These are phyloP conservation scores for Blastocystis sp. DNA, from an alignment of 352 stramenopile species.

Conservation along the genomic window DNA sequence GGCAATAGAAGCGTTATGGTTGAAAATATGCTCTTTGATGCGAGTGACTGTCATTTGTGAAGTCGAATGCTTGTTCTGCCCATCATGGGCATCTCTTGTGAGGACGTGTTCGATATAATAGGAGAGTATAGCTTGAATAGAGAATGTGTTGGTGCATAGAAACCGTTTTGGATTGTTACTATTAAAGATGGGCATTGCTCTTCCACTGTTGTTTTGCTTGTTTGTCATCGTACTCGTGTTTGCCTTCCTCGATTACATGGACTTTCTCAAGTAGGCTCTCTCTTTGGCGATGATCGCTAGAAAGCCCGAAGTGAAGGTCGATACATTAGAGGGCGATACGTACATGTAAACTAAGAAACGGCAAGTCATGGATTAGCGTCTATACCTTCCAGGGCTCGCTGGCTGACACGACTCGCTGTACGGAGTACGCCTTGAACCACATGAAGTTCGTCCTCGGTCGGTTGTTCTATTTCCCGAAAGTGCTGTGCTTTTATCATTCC, in stretches of 20 bases:
- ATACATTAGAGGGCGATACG: not conserved
- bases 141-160: too few relatives aligned
- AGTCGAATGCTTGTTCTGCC: too few relatives aligned
- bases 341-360: slow-evolving; percentile 17
- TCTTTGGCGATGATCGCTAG: slow-evolving; percentile 6
- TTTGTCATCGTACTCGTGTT: slow-evolving; percentile 15
- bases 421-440: slow-evolving; percentile 13
- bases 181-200: slow-evolving; percentile 41
- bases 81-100: too few relatives aligned
- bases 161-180: not conserved
- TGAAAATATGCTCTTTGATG: too few relatives aligned
- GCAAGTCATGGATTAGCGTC: slow-evolving; percentile 5
- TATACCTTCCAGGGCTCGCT: slow-evolving; percentile 48
- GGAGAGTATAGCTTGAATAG: too few relatives aligned
- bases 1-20: too few relatives aligned
- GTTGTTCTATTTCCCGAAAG: slow-evolving; percentile 11
- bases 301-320: slow-evolving; percentile 36
- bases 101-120: too few relatives aligned
- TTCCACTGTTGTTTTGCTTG: not conserved
- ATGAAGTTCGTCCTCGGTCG: not conserved
- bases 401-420: slow-evolving; percentile 8
- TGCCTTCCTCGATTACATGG: slow-evolving; percentile 61
- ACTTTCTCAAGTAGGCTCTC: slow-evolving; percentile 29
- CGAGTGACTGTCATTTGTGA: too few relatives aligned
- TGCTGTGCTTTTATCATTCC: slow-evolving; percentile 31